These are phyloP conservation scores for Stereocaulon alpinum DNA, from an alignment of 495 filamentous ascomycete genomes.

Conservation along the genomic window DNA sequence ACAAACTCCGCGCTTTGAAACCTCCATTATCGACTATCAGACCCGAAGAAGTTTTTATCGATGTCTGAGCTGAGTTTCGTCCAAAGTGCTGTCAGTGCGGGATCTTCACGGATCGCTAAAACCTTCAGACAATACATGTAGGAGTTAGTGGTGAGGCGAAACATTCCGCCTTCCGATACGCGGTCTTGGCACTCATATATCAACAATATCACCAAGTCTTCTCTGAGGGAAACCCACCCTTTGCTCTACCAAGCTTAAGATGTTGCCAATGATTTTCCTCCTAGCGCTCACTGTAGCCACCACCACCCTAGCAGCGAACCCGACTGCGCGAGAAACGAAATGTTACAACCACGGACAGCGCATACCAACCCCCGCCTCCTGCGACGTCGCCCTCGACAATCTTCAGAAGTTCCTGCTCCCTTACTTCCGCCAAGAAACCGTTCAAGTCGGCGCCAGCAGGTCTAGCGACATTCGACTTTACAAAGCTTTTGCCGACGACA, in stretches of 20 bases:
- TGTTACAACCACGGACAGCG: not conserved
- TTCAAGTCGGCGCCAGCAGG: not conserved
- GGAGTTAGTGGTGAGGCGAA: not conserved
- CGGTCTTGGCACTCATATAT: not conserved
- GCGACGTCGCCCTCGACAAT: not conserved
- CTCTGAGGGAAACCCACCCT: not conserved
- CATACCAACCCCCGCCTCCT: not conserved
- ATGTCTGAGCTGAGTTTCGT: no score
- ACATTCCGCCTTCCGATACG: not conserved
- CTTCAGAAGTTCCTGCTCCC: not conserved
- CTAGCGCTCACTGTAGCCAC: not conserved
- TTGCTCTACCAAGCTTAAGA: not conserved
- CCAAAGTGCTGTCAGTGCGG: no score
- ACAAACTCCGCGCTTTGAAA: no score
- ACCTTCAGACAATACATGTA: no score
- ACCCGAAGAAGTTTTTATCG: no score
- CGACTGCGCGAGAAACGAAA: not conserved
- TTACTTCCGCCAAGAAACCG: not conserved
- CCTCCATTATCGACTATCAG: no score
- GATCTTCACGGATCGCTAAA: no score
- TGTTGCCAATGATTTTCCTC: not conserved
- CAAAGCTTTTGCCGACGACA: not conserved
- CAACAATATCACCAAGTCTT: not conserved
- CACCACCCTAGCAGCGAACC: no score
- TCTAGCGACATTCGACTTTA: not conserved